Evolutionary conservation across 768 basidiomycete genomes (phyloP).

Genomic region (Pholiota microspora): DNA sequence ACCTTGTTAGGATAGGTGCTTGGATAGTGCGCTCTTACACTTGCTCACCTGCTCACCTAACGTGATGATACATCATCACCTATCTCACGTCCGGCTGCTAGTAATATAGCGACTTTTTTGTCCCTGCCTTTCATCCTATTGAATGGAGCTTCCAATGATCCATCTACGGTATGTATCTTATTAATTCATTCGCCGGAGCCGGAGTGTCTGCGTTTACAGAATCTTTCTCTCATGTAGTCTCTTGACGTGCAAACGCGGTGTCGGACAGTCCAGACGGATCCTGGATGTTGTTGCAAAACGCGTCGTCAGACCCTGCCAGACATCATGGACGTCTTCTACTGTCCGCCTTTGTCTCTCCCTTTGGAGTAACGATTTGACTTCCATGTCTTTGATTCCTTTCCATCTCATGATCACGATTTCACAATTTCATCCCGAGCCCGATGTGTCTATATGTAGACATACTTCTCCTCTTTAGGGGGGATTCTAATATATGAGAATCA

Average conservation of each 20-base stretch:
- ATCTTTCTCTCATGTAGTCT: background rate
- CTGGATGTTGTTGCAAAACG: background rate
- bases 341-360: background rate
- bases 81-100: background rate
- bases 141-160: background rate
- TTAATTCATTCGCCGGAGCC: background rate
- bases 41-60: background rate
- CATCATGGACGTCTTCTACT: background rate
- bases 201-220: background rate
- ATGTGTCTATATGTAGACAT: background rate
- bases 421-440: background rate
- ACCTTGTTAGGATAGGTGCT: background rate
- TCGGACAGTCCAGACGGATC: background rate
- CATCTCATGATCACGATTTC: background rate
- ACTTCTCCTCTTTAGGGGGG: background rate
- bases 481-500: background rate
- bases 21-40: background rate
- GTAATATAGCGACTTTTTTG: background rate
- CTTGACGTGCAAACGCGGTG: background rate
- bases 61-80: background rate
- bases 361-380: background rate
- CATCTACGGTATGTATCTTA: background rate
- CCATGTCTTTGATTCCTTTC: background rate
- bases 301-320: background rate
- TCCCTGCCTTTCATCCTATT: background rate